Conservation (phyloP, 2,329 filamentous ascomycete genomes). For the Aspergillus unguis region DNA sequence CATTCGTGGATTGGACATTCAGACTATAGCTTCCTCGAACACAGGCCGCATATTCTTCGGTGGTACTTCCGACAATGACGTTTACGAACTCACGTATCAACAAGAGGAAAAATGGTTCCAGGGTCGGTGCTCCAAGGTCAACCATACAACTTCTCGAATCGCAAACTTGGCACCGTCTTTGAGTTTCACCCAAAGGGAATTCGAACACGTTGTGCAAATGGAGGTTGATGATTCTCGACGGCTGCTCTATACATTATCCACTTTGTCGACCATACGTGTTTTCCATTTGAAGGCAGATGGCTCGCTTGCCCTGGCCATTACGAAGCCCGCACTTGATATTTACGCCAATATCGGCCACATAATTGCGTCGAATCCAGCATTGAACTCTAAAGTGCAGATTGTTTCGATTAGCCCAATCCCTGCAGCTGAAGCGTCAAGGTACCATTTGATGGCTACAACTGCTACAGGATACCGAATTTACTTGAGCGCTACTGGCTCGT, state of each 20-base stretch:
- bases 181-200: slow-evolving; percentile 43
- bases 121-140: slow-evolving; percentile 79
- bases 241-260: slow-evolving; percentile 88
- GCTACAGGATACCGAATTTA: slow-evolving; percentile 88
- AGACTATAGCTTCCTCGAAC: slow-evolving; percentile 71
- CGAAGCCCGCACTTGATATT: slow-evolving; percentile 52
- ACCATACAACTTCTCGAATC: slow-evolving; percentile 76
- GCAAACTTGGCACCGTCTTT: slow-evolving; percentile 51
- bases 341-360: slow-evolving; percentile 79
- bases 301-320: slow-evolving; percentile 53
- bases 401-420: slow-evolving; percentile 84
- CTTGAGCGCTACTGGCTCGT: slow-evolving; percentile 79
- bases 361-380: slow-evolving; percentile 64
- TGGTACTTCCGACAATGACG: slow-evolving; percentile 74
- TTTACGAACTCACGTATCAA: slow-evolving; percentile 93
- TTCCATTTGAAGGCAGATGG: slow-evolving; percentile 73
- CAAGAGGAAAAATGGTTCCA: slow-evolving; percentile 97
- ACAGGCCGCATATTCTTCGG: slow-evolving; percentile 93
- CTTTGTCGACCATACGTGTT: slow-evolving; percentile 80
- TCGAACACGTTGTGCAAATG: slow-evolving; percentile 71
- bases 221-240: slow-evolving; percentile 83
- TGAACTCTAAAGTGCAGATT: slow-evolving; percentile 70
- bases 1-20: slow-evolving; percentile 72
- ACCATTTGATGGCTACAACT: slow-evolving; percentile 87
- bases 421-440: slow-evolving; percentile 73